Percentiles rank a stretch among this genome's conserved stretches.
phyloP scores from a whole-genome alignment of 176 grass and related monocot genomes.

The Aechmea fasciata region DNA sequence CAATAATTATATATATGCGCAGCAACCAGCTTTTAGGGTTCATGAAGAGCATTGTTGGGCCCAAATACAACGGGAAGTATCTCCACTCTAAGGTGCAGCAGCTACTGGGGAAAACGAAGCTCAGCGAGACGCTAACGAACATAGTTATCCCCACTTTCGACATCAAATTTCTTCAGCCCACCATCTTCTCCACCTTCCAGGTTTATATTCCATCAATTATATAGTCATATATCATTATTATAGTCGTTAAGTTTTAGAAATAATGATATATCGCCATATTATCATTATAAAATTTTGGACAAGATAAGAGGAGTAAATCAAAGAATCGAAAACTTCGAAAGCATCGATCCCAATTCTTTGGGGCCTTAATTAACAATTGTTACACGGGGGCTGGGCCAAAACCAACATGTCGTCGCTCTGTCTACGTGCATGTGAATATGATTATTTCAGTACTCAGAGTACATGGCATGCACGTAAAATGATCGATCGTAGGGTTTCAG shows the following conservation, averaged over 20 bases:
- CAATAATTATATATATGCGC: no score
- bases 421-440: no score
- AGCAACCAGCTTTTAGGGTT: no score
- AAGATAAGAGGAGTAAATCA: no score
- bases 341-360: no score
- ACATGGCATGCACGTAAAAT: no score
- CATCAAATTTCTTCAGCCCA: slow-evolving; percentile 39
- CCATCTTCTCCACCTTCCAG: slow-evolving; percentile 66
- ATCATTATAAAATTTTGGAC: background rate
- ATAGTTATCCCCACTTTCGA: slow-evolving; percentile 65
- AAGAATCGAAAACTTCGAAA: no score
- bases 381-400: no score
- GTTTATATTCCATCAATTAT: slow-evolving; percentile 21
- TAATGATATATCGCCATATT: background rate
- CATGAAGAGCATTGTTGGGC: background rate
- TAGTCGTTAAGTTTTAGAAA: background rate
- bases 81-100: slow-evolving; percentile 34
- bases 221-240: background rate
- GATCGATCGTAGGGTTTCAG: no score
- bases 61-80: slow-evolving; percentile 56
- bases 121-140: slow-evolving; percentile 36
- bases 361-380: no score
- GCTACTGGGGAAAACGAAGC: slow-evolving; percentile 30
- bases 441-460: no score
- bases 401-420: no score